Evolutionary conservation across 106 monocot species (phyloP), one percentile per base, ranked within the genome.

Genomic region (Cymbidium sinense): DNA sequence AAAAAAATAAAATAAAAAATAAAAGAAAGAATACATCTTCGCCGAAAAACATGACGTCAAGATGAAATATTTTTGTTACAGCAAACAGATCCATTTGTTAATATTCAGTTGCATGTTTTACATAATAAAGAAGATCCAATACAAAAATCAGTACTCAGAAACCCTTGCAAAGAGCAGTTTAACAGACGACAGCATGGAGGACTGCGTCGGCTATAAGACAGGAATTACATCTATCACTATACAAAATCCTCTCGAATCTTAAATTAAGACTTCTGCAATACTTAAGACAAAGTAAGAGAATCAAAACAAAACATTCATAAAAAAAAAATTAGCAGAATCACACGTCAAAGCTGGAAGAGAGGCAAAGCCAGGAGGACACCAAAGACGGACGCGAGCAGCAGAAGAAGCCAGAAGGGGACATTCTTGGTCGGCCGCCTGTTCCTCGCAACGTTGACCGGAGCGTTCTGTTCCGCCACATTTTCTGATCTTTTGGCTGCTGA

Each of bases 331-430:
- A 31, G 13, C 67, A 67, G 58, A 67, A 67, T 36, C 37, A 19
- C 7, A 7, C 7, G 34, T 91, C 82, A 99, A 25, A 89, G 71
- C 62, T 96, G 96, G 43, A 99, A 84, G 12, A 99, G 81, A 27
- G 98, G 98, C 87, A 99, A 81, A 13, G 94, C 92, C 94, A 99
- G 94, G 25, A 99, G 92, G 15, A 87, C 34, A 2, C 98, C 90
- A 54, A 94, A 94, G 58, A 92, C 79, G 0, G 94, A 99, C 17
- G 90, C 54, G 58, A 99, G 54, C 37, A 99, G 25, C 58, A 92
- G 43, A 61, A 94, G 50, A 47, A 90, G 70, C 92, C 98, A 99
- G 50, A 90, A 83, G 9, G 98, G 94, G 21, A 95, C 54, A 43
- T 83, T 79, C 75, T 87, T 88, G 34, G 78, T 81, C 76, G 76